Percentiles rank a stretch among this genome's conserved stretches.
Evolutionary conservation across 2,329 filamentous ascomycete genomes (phyloP).

Genomic region (Lasiodiplodia gonubiensis): DNA sequence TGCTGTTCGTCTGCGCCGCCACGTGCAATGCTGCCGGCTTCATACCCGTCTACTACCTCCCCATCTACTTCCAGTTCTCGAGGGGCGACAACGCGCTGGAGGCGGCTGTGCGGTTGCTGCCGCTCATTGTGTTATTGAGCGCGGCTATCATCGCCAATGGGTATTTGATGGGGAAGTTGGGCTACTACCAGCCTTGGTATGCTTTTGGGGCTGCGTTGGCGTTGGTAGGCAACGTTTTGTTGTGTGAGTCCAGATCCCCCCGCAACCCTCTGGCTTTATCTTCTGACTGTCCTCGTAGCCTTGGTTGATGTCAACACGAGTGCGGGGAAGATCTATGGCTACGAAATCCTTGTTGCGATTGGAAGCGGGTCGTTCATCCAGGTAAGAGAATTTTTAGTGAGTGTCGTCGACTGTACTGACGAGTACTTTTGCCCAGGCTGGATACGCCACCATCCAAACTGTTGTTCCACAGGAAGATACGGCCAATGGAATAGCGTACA

Average conservation of each 20-base stretch:
- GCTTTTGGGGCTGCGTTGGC: slow-evolving; percentile 29
- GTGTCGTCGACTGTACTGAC: too few species aligned
- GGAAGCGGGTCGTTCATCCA: slow-evolving; percentile 33
- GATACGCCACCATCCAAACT: slow-evolving; percentile 25
- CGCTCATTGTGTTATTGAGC: slow-evolving; percentile 35
- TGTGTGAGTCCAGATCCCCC: slow-evolving; percentile 26
- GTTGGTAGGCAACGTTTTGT: slow-evolving; percentile 32
- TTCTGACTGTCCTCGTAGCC: background rate
- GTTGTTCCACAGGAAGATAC: slow-evolving; percentile 13
- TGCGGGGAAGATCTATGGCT: slow-evolving; percentile 36
- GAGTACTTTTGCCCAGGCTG: background rate
- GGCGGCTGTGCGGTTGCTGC: slow-evolving; percentile 36
- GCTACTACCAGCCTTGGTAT: slow-evolving; percentile 38
- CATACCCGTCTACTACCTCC: slow-evolving; percentile 36
- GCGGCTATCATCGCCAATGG: slow-evolving; percentile 33
- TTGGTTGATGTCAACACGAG: slow-evolving; percentile 30
- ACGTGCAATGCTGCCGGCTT: slow-evolving; percentile 29
- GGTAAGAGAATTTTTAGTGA: too few species aligned
- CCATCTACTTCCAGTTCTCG: slow-evolving; percentile 39
- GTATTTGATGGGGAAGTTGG: slow-evolving; percentile 31
- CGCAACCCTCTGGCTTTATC: too few species aligned
- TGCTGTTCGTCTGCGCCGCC: slow-evolving; percentile 50
- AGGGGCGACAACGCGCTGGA: slow-evolving; percentile 33
- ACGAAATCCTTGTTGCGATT: slow-evolving; percentile 34
- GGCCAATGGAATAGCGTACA: slow-evolving; percentile 29